A percentile compares a stretch with the other conserved stretches of the same genome.
phyloP scores from a whole-genome alignment of 192 early-diverging fungal species.

The Coemansia sp. region DNA sequence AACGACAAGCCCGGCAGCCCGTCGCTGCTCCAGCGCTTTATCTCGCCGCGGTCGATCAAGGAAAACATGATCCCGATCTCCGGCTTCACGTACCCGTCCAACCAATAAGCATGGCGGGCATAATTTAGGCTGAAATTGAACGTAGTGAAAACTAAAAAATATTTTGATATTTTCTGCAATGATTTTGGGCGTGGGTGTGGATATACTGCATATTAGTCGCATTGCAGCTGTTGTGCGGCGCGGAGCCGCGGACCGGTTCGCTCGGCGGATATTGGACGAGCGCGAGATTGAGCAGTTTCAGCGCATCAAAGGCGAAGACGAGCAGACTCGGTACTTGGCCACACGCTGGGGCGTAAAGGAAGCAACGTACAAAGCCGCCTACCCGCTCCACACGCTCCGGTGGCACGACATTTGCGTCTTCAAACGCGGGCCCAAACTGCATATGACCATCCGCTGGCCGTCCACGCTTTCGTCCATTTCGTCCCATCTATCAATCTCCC shows the following conservation, averaged over 20 bases:
- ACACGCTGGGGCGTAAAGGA: slow-evolving; percentile 49
- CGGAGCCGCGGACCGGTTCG: slow-evolving; percentile 53
- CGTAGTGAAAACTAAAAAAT: too few species aligned
- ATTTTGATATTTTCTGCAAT: slow-evolving; percentile 20
- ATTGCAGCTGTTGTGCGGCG: slow-evolving; percentile 56
- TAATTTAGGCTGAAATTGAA: too few species aligned
- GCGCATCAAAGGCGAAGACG: background rate
- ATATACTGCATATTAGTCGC: slow-evolving; percentile 69
- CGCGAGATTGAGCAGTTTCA: slow-evolving; percentile 20
- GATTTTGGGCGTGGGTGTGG: slow-evolving; percentile 77
- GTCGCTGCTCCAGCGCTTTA: slow-evolving; percentile 76
- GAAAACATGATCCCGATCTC: slow-evolving; percentile 87
- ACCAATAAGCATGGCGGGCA: slow-evolving; percentile 35
- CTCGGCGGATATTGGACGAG: slow-evolving; percentile 59
- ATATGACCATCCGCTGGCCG: slow-evolving; percentile 19
- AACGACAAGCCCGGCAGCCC: slow-evolving; percentile 98
- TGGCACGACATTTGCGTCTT: slow-evolving; percentile 35
- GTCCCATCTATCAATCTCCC: slow-evolving; percentile 37
- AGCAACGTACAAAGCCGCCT: slow-evolving; percentile 47
- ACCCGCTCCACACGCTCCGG: slow-evolving; percentile 26
- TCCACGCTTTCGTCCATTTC: background rate
- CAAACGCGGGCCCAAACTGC: slow-evolving; percentile 19
- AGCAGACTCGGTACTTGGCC: slow-evolving; percentile 25
- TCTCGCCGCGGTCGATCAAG: slow-evolving; percentile 93
- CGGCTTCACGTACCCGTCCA: slow-evolving; percentile 84